These are phyloP conservation scores for Fusarium luffae DNA, from an alignment of 2,329 filamentous ascomycete species.

Conservation along the genomic window DNA sequence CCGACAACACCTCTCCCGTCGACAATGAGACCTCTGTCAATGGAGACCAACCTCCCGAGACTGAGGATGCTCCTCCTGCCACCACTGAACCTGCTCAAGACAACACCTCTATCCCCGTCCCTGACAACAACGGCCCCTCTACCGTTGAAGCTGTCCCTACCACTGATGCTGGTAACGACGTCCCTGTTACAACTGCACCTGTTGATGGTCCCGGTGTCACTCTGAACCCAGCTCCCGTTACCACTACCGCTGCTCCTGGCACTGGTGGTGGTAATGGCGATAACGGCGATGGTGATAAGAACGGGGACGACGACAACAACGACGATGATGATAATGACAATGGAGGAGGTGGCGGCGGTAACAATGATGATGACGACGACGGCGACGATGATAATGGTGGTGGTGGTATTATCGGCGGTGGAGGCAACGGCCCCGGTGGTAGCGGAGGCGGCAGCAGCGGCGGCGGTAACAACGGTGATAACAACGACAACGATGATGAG, in stretches of 20 bases:
- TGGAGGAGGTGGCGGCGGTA: too few species aligned
- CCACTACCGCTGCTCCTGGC: not conserved
- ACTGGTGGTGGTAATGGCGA: not conserved
- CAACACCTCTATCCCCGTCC: not conserved
- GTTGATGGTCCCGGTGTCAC: not conserved
- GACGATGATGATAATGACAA: not conserved
- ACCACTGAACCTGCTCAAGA: not conserved
- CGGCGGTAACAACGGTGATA: not conserved
- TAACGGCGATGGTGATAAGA: not conserved
- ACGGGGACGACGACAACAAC: not conserved
- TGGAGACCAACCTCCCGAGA: not conserved
- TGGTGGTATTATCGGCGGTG: not conserved
- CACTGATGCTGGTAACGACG: not conserved
- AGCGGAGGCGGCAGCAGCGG: not conserved
- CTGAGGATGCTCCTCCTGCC: not conserved
- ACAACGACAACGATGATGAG: not conserved
- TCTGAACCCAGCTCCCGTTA: not conserved
- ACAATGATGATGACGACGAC: not conserved
- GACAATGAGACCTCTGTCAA: not conserved
- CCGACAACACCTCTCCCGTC: not conserved
- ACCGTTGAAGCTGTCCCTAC: not conserved
- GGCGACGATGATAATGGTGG: not conserved
- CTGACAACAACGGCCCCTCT: not conserved
- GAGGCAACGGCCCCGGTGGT: not conserved
- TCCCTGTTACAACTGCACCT: not conserved